Evolutionary conservation across 345 rosid genomes (phyloP).

Genomic region (Citropsis articulata): DNA sequence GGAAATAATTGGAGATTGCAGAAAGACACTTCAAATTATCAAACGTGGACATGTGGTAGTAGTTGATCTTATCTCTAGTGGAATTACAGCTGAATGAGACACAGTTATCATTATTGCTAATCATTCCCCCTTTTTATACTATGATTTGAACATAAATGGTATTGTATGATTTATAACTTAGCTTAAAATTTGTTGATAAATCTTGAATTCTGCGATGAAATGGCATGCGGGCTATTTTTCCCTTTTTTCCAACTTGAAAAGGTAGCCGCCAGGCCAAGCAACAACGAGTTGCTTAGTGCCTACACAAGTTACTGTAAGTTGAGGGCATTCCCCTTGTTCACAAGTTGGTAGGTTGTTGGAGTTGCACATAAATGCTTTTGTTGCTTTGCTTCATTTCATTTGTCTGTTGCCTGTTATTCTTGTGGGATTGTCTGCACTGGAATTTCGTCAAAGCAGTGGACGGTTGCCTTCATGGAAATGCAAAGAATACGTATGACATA

Average conservation of each 20-base stretch:
- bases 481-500: background rate
- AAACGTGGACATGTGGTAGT: constrained; percentile 2
- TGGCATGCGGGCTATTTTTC: background rate
- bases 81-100: background rate
- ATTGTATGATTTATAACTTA: too few species aligned
- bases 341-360: background rate
- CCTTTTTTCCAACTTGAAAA: background rate
- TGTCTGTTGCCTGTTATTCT: background rate
- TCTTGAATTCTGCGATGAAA: background rate
- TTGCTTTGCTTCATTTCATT: background rate
- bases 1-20: constrained; percentile 19
- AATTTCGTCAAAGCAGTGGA: background rate
- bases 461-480: background rate
- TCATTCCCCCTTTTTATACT: too few species aligned
- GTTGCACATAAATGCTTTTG: background rate
- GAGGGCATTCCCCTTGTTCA: background rate
- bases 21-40: background rate
- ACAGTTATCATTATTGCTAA: too few species aligned
- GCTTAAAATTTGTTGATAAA: background rate
- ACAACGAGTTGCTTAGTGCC: background rate
- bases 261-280: background rate
- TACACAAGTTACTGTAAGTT: background rate
- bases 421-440: background rate
- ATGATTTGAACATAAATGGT: too few species aligned
- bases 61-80: constrained; percentile 12